Evolutionary conservation across 2,329 filamentous ascomycete genomes (phyloP).

Genomic region (Daldinia sp.): DNA sequence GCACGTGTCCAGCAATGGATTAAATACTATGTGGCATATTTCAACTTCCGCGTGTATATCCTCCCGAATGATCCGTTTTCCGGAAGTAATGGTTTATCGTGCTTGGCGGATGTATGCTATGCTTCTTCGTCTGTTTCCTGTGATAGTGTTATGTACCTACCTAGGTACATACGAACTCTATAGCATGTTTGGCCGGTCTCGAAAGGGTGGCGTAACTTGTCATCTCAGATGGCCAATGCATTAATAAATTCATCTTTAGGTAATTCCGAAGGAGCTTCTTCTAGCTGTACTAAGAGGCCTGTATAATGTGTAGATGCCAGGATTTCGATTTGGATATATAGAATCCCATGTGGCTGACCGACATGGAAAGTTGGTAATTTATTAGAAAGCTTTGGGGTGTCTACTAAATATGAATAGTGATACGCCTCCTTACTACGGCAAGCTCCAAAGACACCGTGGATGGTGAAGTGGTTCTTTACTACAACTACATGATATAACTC

Average conservation of each 20-base stretch:
- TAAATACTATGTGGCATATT: conserved; percentile 9
- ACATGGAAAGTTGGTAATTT: no score
- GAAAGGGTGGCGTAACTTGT: not conserved
- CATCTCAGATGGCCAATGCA: not conserved
- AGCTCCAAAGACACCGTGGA: no score
- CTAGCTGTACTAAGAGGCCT: not conserved
- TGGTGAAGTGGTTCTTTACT: no score
- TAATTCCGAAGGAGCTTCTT: not conserved
- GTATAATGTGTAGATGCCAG: not conserved
- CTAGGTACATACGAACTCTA: not conserved
- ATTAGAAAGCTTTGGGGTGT: not conserved
- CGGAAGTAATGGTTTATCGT: not conserved
- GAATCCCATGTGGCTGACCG: no score
- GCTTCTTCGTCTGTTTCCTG: not conserved
- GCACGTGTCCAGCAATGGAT: conserved; percentile 3
- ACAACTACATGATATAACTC: no score
- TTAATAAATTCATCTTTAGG: not conserved
- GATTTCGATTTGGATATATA: no score
- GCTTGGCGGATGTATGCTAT: not conserved
- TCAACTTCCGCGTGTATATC: not conserved
- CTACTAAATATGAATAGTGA: not conserved
- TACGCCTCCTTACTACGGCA: no score
- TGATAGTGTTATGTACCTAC: not conserved
- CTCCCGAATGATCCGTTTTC: not conserved
- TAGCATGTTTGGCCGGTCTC: not conserved